Conservation (phyloP, 495 filamentous ascomycete genomes). For the Xylaria intraflava region DNA sequence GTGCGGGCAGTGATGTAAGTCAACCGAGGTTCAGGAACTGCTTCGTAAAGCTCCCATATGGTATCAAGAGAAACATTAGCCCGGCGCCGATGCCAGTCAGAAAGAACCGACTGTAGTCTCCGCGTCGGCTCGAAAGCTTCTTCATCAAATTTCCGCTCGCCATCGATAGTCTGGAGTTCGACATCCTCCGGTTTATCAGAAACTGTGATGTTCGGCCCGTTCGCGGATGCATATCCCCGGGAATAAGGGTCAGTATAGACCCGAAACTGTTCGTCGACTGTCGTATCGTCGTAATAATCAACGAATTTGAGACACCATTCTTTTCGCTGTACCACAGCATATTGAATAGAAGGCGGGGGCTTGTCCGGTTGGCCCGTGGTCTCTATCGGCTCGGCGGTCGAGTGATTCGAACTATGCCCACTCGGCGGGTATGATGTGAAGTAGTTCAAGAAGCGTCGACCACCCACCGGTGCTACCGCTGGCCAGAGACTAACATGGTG, state of each 20-base stretch:
- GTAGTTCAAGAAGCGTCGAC: constrained; percentile 12
- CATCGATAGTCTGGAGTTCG: constrained; percentile 36
- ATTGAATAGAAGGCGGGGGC: not conserved
- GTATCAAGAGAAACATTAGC: constrained; percentile 28
- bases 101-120: constrained; percentile 29
- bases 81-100: constrained; percentile 26
- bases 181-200: constrained; percentile 39
- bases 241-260: constrained; percentile 42
- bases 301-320: constrained; percentile 44
- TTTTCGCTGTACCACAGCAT: constrained; percentile 12
- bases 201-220: constrained; percentile 38
- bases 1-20: constrained; percentile 51
- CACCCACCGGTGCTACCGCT: constrained; percentile 13
- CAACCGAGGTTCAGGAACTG: constrained; percentile 55
- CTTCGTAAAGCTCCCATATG: constrained; percentile 38
- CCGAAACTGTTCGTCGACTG: constrained; percentile 41
- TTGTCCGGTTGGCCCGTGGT: not conserved
- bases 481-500: not conserved
- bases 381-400: not conserved
- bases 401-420: constrained; percentile 18
- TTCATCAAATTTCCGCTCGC: constrained; percentile 12
- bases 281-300: constrained; percentile 37
- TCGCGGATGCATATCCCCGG: constrained; percentile 37
- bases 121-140: constrained; percentile 22
- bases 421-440: constrained; percentile 7